Percentiles rank a stretch among this genome's conserved stretches.
phyloP scores from a whole-genome alignment of 495 filamentous ascomycete species.

The Mycothermus thermophilus region DNA sequence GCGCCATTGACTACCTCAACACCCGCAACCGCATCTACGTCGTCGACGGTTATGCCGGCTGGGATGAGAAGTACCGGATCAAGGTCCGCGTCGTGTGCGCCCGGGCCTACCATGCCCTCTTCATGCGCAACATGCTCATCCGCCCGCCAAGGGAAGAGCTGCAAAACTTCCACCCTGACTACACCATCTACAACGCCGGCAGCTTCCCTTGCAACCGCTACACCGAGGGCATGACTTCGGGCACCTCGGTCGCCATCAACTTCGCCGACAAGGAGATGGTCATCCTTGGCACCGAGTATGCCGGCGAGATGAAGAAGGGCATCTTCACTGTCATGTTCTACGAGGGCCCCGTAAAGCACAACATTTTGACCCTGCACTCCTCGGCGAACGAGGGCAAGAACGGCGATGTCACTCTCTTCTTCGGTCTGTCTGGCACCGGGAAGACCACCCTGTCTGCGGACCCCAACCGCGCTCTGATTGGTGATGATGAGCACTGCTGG shows the following conservation, averaged over 20 bases:
- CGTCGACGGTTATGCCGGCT: slow-evolving; percentile 91
- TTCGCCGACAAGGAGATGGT: slow-evolving; percentile 81
- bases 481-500: slow-evolving; percentile 99
- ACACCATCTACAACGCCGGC: slow-evolving; percentile 98
- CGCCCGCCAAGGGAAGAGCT: slow-evolving; percentile 80
- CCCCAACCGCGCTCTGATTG: slow-evolving; percentile 88
- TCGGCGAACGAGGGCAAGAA: slow-evolving; percentile 89
- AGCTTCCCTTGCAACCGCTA: slow-evolving; percentile 97
- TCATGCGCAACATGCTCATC: slow-evolving; percentile 99
- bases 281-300: slow-evolving; percentile 97
- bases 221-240: slow-evolving; percentile 97
- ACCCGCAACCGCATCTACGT: slow-evolving; percentile 98
- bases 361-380: slow-evolving; percentile 93
- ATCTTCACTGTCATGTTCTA: slow-evolving; percentile 99
- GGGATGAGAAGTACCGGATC: slow-evolving; percentile 97
- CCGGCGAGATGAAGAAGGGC: slow-evolving; percentile 99
- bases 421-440: slow-evolving; percentile 94
- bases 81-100: slow-evolving; percentile 96
- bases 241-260: slow-evolving; percentile 58
- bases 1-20: slow-evolving; percentile 97
- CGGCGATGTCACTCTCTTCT: slow-evolving; percentile 96
- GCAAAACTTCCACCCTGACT: slow-evolving; percentile 94
- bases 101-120: slow-evolving; percentile 96
- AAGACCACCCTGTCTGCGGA: slow-evolving; percentile 98
- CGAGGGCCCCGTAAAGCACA: slow-evolving; percentile 99